Conservation (phyloP, 345 rosid species). For the Moricandia arvensis region DNA sequence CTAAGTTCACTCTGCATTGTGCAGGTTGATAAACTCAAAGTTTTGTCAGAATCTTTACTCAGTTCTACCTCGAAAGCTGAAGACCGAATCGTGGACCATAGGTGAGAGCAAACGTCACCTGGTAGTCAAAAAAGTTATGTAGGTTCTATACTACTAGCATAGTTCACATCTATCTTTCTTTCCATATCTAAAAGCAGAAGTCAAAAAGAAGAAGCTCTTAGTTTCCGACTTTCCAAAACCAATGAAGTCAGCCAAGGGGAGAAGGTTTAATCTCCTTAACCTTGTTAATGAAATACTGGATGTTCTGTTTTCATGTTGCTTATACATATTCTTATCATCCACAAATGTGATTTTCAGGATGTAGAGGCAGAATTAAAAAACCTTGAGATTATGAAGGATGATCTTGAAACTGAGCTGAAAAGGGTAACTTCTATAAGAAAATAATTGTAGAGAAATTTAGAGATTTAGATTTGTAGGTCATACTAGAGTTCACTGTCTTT, state of each 20-base stretch:
- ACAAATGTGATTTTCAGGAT: slow-evolving; percentile 49
- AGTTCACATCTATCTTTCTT: not conserved
- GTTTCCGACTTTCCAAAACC: slow-evolving; percentile 67
- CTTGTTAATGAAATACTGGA: not conserved
- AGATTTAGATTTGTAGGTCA: slow-evolving; percentile 2
- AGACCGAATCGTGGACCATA: slow-evolving; percentile 71
- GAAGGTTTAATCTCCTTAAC: slow-evolving; percentile 50
- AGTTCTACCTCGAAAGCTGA: slow-evolving; percentile 76
- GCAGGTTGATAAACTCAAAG: slow-evolving; percentile 80
- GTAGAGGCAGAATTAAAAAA: slow-evolving; percentile 51
- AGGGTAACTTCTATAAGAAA: slow-evolving; percentile 40
- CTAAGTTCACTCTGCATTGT: slow-evolving; percentile 15
- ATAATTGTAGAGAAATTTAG: not conserved
- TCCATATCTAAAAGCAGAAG: slow-evolving; percentile 44
- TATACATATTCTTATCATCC: not conserved
- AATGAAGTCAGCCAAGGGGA: slow-evolving; percentile 74
- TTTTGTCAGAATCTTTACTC: slow-evolving; percentile 76
- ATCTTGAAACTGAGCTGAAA: slow-evolving; percentile 74
- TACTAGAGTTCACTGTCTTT: not conserved
- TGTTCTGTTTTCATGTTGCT: not conserved
- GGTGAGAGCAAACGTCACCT: slow-evolving; percentile 46
- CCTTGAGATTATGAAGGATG: slow-evolving; percentile 66
- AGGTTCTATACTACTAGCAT: slow-evolving; percentile 1
- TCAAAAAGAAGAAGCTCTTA: slow-evolving; percentile 85
- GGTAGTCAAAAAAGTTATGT: not conserved